Evolutionary conservation across 257 asterid genomes (phyloP).

Genomic region (Scutellaria barbata): DNA sequence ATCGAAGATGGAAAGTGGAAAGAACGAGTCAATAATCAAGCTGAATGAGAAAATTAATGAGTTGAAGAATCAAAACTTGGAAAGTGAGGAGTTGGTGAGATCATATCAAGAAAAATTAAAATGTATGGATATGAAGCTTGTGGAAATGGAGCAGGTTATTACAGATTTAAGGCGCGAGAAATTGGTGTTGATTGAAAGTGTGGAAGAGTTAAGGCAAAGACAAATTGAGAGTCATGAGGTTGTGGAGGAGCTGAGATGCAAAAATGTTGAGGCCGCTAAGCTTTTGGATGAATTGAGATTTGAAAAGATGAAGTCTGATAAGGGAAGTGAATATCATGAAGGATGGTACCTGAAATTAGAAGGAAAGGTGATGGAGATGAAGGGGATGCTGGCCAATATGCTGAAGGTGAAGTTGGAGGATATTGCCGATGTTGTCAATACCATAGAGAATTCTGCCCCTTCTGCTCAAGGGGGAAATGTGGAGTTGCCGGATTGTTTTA

Average conservation of each 20-base stretch:
- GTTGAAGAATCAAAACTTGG: not conserved
- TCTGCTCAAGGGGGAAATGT: not conserved
- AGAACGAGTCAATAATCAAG: not conserved
- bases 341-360: not conserved
- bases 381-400: not conserved
- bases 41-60: not conserved
- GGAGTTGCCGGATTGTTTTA: not conserved
- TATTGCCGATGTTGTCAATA: not conserved
- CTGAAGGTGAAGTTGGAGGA: not conserved
- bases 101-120: slow-evolving; percentile 1
- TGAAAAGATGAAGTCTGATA: no score
- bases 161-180: no score
- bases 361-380: not conserved
- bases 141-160: slow-evolving; percentile 1
- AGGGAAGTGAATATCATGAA: no score
- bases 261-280: not conserved
- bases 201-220: not conserved
- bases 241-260: not conserved
- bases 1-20: not conserved
- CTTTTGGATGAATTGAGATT: no score
- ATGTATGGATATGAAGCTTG: not conserved
- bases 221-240: not conserved
- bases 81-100: not conserved
- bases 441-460: not conserved
- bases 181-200: no score